Evolutionary conservation across 108 stramenopile genomes (phyloP).

Genomic region (Stephanodiscus minutulus): DNA sequence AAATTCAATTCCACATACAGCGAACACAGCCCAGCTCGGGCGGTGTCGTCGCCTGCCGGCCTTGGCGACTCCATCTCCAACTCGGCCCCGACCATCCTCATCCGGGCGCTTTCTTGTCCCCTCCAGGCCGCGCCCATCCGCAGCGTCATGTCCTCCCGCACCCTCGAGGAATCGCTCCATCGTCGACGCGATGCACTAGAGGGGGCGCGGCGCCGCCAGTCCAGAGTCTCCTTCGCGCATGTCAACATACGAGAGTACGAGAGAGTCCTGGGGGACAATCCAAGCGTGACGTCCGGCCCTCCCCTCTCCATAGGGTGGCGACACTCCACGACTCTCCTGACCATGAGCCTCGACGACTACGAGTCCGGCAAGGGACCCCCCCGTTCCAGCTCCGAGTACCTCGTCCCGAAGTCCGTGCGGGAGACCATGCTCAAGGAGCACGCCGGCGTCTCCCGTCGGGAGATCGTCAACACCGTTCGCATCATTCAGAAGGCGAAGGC

Average conservation of each 20-base stretch:
- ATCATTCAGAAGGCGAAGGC: slow-evolving; percentile 59
- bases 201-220: not conserved
- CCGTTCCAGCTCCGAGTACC: slow-evolving; percentile 44
- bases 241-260: slow-evolving; percentile 80
- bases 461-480: slow-evolving; percentile 69
- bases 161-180: slow-evolving; percentile 46
- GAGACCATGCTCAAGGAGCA: slow-evolving; percentile 65
- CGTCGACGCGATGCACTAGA: not conserved
- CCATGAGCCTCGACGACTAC: slow-evolving; percentile 54
- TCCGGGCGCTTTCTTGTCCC: slow-evolving; percentile 8
- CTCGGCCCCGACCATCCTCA: slow-evolving; percentile 45
- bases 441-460: slow-evolving; percentile 55
- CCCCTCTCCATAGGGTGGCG: slow-evolving; percentile 51
- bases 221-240: slow-evolving; percentile 43
- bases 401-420: slow-evolving; percentile 62
- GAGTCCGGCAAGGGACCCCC: slow-evolving; percentile 48
- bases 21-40: too few species aligned
- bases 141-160: slow-evolving; percentile 42
- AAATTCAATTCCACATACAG: too few species aligned
- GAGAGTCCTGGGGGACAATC: slow-evolving; percentile 80
- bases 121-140: slow-evolving; percentile 24
- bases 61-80: not conserved
- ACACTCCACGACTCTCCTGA: slow-evolving; percentile 27
- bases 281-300: slow-evolving; percentile 66
- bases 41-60: too few species aligned